Evolutionary conservation across 495 filamentous ascomycete genomes (phyloP), one percentile per base, ranked within the genome.

Genomic region (Alectoria sarmentosa): DNA sequence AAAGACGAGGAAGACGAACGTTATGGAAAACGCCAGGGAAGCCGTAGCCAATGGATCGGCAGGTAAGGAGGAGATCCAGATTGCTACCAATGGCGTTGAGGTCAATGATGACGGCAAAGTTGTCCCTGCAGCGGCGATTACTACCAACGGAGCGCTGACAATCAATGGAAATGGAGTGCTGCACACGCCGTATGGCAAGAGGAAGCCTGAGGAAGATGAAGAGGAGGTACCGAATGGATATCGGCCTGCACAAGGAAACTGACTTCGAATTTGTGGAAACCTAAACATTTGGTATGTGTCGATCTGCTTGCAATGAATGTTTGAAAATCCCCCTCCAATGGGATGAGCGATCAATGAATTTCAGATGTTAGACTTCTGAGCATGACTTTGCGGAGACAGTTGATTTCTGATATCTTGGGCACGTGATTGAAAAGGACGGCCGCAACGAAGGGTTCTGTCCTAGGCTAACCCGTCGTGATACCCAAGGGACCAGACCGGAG

Each of bases 1-100:
- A 38, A 84, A 92, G 76, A 87, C 82, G 65, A 80, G 81, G 68
- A 91, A 88, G 77, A 71, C 85, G 71, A 91, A 91, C 73, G 83
- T 87, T 17, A 70, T 89, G 58, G 84, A 90, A 67, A 82, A 78
- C 37, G 88, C 88, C 32, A 83, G 86, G 68, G 82, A 89, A 67
- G 86, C 87, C 6, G 85, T 90, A 32, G 74, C 86, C 8, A 79
- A 86, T 48, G 87, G 88, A n/a, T 78, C 82, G 52, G 86, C 86
- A 49, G 83, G 79, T 57, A 75, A 85, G 65, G 78, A 77, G 60
- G 85, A 90, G 67, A 75, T 90, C 65, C 75, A 80, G 49, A 83
- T 88, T 44, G 83, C 86, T 21, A 78, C 84, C 13, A 82, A 88
- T 26, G 86, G 87, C 30, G 85, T 84, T 34, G 76, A 81, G 23